Percentiles rank a stretch among this genome's conserved stretches.
phyloP scores from a whole-genome alignment of 2,329 filamentous ascomycete genomes.

The Pseudogymnoascus destructans region DNA sequence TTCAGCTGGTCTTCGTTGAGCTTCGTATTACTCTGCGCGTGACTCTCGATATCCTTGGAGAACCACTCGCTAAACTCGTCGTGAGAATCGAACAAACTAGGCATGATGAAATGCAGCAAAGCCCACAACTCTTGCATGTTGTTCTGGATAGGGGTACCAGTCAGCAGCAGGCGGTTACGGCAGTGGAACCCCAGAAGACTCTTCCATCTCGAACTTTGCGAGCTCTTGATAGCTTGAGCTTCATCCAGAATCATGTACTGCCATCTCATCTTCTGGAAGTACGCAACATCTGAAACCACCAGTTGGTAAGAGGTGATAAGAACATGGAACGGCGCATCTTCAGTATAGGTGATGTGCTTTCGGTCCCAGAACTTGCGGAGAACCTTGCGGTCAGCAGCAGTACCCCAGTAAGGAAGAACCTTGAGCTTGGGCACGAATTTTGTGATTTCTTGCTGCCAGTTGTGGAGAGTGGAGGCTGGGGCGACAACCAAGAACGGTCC shows the following conservation, averaged over 20 bases:
- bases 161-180: slow-evolving; percentile 83
- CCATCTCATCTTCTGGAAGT: slow-evolving; percentile 99
- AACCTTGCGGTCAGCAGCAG: slow-evolving; percentile 84
- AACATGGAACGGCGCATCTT: slow-evolving; percentile 89
- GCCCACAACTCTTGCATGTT: slow-evolving; percentile 99
- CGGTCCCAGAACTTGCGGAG: slow-evolving; percentile 98
- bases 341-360: slow-evolving; percentile 90
- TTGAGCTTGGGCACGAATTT: slow-evolving; percentile 92
- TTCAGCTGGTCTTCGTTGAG: slow-evolving; percentile 96
- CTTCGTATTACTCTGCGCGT: slow-evolving; percentile 98
- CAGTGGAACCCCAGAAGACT: slow-evolving; percentile 86
- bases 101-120: slow-evolving; percentile 97
- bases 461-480: slow-evolving; percentile 90
- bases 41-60: slow-evolving; percentile 91
- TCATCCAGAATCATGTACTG: slow-evolving; percentile 99
- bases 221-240: slow-evolving; percentile 97
- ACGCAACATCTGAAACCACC: slow-evolving; percentile 88
- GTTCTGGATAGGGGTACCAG: slow-evolving; percentile 96
- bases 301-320: slow-evolving; percentile 95
- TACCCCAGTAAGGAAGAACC: slow-evolving; percentile 95
- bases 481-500: slow-evolving; percentile 95
- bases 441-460: slow-evolving; percentile 97
- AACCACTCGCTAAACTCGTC: slow-evolving; percentile 93
- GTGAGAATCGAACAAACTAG: slow-evolving; percentile 90
- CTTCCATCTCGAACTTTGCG: slow-evolving; percentile 93